Percentiles rank a stretch among this genome's conserved stretches.
phyloP scores from a whole-genome alignment of 352 stramenopile species.

The Globisporangium apiculatum region DNA sequence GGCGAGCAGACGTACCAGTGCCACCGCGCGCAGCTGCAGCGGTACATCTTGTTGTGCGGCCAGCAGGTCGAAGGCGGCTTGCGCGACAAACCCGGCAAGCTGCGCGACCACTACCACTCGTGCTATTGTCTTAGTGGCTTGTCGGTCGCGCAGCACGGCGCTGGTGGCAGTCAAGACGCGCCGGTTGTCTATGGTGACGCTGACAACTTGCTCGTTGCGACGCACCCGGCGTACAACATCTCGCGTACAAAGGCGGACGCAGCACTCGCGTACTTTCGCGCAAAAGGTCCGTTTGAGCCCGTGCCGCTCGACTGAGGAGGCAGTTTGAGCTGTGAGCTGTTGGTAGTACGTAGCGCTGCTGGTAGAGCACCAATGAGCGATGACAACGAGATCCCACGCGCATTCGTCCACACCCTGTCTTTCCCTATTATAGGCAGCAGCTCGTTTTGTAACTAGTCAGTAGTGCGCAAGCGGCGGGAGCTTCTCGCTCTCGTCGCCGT shows the following conservation, averaged over 20 bases:
- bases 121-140: slow-evolving; percentile 98
- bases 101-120: slow-evolving; percentile 97
- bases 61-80: slow-evolving; percentile 93
- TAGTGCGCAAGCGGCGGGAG: slow-evolving; percentile 34
- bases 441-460: slow-evolving; percentile 2
- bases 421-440: not conserved
- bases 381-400: not conserved
- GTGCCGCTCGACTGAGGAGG: not conserved
- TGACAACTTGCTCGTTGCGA: slow-evolving; percentile 72
- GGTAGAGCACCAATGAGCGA: too few relatives aligned
- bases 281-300: slow-evolving; percentile 47
- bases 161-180: slow-evolving; percentile 12
- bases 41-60: slow-evolving; percentile 93
- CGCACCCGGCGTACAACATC: slow-evolving; percentile 93
- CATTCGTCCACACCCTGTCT: not conserved
- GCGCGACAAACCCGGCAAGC: slow-evolving; percentile 92
- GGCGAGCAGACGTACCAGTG: slow-evolving; percentile 50
- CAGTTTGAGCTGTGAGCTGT: not conserved
- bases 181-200: slow-evolving; percentile 47
- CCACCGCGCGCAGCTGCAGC: slow-evolving; percentile 71
- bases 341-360: not conserved
- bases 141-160: slow-evolving; percentile 89
- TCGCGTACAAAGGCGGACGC: slow-evolving; percentile 71
- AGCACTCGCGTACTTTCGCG: slow-evolving; percentile 61
- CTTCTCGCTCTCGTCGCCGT: slow-evolving; percentile 28